Base-by-base conservation (phyloP, 495 filamentous ascomycete genomes). In the Hypoxylon intermedium region DNA sequence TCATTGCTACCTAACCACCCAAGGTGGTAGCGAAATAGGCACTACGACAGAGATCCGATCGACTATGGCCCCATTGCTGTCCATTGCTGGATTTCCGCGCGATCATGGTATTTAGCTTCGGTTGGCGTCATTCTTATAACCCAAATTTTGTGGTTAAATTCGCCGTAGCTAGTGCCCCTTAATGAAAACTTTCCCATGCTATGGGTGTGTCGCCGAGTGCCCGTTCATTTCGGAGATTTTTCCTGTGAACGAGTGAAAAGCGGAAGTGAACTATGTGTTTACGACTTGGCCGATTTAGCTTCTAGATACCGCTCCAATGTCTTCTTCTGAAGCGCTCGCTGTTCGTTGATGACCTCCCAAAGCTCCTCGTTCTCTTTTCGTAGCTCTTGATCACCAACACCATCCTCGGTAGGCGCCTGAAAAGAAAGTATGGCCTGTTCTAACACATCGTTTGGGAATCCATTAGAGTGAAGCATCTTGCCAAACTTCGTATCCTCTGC, bases 331-430 rank as follows among this genome's bases (percentile, higher is more conserved):
- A 81, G 71, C 2, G 72, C 73, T 1, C 70, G 71, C 47, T 78
- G 77, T 61, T 83, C 78, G 43, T 78, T 77, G 33, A 83, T 71
- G 19, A 82, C 73, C 36, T 77, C 75, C 79, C 77, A 79, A 23
- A 83, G 63, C 68, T 82, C 76, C 34, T 82, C 78, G 40, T 80
- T 82, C 44, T 82, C 73, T 51, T 74, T 77, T 38, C 66, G 69
- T 34, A 83, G 57, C 41, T 77, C 75, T 33, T 76, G 68, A 51
- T 82, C 75, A 28, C 64, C 67, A 15, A 64, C 68, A 6, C 58
- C 56, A 18, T 66, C 68, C 16, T 55, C 55, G 5, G 44, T 38
- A 11, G 76, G 66, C 19, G 71, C 50, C 44, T 75, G 70, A 46
- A 78, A 69, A n/a, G 67, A 63, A 15, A 73, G 51, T 23, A 78